Base-by-base conservation (phyloP, 164 flowering plant genomes). In the Tetracentron sinense region DNA sequence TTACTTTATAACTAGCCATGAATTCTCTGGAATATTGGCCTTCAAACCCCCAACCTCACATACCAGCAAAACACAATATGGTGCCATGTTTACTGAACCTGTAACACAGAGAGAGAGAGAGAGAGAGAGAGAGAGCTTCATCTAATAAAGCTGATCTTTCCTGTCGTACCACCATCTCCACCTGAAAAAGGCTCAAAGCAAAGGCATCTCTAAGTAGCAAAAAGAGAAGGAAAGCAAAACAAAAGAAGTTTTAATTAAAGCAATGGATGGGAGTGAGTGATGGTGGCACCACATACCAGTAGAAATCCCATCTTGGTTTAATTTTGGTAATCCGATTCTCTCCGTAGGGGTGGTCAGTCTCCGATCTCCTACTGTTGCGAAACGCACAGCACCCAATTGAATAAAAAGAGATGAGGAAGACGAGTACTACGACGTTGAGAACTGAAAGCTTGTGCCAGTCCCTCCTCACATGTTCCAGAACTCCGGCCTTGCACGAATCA, bases 401-500 rank as follows among this genome's bases (percentile, higher is more conserved):
- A 71, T 92, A 94, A 48, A 95, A 74, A 20, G 78, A 83, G 31
- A 95, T 81, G 67, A 91, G 88, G n/a, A 91, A 27, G 15, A 95
- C 74, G 19, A 92, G 79, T 74, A 92, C 70, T 31, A 88, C 82
- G 28, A 92, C 69, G 67, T 82, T 84, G 49, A 95, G 86, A 16
- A 95, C 89, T 0, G 94, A 82, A 16, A 95, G 78, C 78, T 87
- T 95, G 65, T 81, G 92, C 97, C 97, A 95, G 51, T 83, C 83
- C 14, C 74, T 72, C 56, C 83, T 72, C 35, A 90, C 70, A 59
- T 76, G 72, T 62, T 91, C 99, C 2, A 95, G 81, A 48, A 88
- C 96, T 0, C 92, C 97, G 0, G 97, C 99, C 70, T 88, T 92
- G 85, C 97, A 95, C 0, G 99, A 86, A 33, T 95, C 90, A 56